Conservation (phyloP, 495 filamentous ascomycete genomes). For the Talaromyces ruber region DNA sequence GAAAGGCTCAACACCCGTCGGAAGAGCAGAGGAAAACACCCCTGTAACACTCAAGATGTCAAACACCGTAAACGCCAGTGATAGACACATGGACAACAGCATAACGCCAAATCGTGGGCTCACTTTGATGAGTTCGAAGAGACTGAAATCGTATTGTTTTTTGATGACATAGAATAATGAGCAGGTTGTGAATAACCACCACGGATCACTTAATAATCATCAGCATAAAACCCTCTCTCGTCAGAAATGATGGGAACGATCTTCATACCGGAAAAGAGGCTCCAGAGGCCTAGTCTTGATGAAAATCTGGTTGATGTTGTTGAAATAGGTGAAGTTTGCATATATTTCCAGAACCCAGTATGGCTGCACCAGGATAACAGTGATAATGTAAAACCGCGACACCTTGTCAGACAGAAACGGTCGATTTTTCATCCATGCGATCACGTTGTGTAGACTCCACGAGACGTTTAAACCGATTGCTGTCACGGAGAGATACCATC, state of each 20-base stretch:
- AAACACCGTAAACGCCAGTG: conserved; percentile 44
- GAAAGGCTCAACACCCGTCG: conserved; percentile 30
- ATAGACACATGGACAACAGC: conserved; percentile 44
- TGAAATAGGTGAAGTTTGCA: conserved; percentile 40
- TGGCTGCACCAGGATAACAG: conserved; percentile 30
- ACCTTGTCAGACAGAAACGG: conserved; percentile 26
- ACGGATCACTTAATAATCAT: conserved; percentile 39
- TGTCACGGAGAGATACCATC: conserved; percentile 38
- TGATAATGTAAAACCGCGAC: conserved; percentile 27
- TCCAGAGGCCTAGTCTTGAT: conserved; percentile 41
- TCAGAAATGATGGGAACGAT: not conserved
- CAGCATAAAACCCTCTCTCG: not conserved
- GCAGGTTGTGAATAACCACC: conserved; percentile 49
- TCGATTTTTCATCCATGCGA: conserved; percentile 41
- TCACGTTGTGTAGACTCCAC: conserved; percentile 40
- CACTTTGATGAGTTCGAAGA: conserved; percentile 36
- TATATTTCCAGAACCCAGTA: conserved; percentile 43
- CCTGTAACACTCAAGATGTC: conserved; percentile 30
- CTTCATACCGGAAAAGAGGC: conserved; percentile 36
- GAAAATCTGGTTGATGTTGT: conserved; percentile 42
- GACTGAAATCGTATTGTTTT: conserved; percentile 40
- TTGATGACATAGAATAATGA: conserved; percentile 47
- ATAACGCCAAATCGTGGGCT: conserved; percentile 51
- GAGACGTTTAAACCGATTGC: conserved; percentile 38
- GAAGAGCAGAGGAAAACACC: conserved; percentile 18